Evolutionary conservation across 495 filamentous ascomycete genomes (phyloP).

Genomic region (Glutinoglossum americanum): DNA sequence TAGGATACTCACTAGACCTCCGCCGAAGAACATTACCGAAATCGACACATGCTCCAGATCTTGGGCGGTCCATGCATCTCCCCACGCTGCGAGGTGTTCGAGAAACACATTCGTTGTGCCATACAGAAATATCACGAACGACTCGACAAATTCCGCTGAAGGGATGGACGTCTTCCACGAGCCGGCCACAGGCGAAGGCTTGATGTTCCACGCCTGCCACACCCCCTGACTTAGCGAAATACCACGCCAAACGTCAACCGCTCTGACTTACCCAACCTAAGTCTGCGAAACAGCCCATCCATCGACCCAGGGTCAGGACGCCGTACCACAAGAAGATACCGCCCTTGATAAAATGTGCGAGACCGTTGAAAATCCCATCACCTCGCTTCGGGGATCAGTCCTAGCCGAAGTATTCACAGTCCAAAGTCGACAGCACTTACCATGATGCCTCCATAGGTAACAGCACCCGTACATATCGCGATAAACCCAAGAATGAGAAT

Average conservation of each 20-base stretch:
- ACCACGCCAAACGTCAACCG: neutral
- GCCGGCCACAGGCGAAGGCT: slow-evolving; percentile 38
- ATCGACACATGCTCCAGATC: slow-evolving; percentile 91
- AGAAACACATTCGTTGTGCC: slow-evolving; percentile 80
- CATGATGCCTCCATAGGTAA: slow-evolving; percentile 51
- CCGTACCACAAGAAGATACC: slow-evolving; percentile 97
- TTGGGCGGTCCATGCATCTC: slow-evolving; percentile 44
- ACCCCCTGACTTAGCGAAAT: neutral
- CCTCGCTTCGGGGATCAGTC: slow-evolving; percentile 25
- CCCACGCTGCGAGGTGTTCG: slow-evolving; percentile 62
- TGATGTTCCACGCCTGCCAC: slow-evolving; percentile 57
- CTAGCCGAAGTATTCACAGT: neutral
- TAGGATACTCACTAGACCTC: slow-evolving; percentile 47
- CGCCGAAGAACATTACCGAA: slow-evolving; percentile 83
- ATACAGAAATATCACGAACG: slow-evolving; percentile 70
- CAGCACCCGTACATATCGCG: slow-evolving; percentile 38
- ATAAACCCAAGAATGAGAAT: slow-evolving; percentile 44
- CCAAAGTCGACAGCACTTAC: slow-evolving; percentile 21
- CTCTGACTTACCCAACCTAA: slow-evolving; percentile 43
- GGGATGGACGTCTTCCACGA: slow-evolving; percentile 40
- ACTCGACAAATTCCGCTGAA: slow-evolving; percentile 76
- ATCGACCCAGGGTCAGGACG: slow-evolving; percentile 67
- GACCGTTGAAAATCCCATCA: slow-evolving; percentile 50
- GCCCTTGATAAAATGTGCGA: slow-evolving; percentile 91
- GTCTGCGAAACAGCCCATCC: slow-evolving; percentile 76